A percentile compares a stretch with the other conserved stretches of the same genome.
These are phyloP conservation scores for Floccularia luteovirens DNA, from an alignment of 768 basidiomycete species.

Conservation along the genomic window DNA sequence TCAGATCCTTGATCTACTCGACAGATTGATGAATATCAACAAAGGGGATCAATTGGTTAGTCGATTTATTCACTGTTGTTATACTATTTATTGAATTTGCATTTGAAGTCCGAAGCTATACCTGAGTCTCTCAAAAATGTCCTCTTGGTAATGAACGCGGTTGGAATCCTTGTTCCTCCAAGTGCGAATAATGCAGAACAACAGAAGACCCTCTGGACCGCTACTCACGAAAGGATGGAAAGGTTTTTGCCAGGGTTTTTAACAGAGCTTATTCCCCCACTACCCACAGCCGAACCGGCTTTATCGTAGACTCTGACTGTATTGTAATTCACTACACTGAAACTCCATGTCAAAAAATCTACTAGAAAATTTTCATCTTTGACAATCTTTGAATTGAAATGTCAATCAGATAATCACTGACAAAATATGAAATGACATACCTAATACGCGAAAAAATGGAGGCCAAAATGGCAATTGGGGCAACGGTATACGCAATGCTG, in stretches of 20 bases:
- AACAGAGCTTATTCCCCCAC: slow-evolving; percentile 50
- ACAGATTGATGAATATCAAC: slow-evolving; percentile 83
- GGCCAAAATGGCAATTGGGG: slow-evolving; percentile 37
- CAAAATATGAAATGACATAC: slow-evolving; percentile 22
- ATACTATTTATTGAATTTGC: neutral
- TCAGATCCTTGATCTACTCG: slow-evolving; percentile 81
- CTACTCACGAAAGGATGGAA: slow-evolving; percentile 82
- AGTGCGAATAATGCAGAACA: slow-evolving; percentile 39
- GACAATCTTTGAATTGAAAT: slow-evolving; percentile 31
- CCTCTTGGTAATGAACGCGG: slow-evolving; percentile 91
- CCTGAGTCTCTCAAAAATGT: slow-evolving; percentile 97
- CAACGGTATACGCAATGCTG: slow-evolving; percentile 45
- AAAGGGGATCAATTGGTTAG: slow-evolving; percentile 82
- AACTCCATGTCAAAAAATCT: too few species aligned
- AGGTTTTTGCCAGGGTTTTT: slow-evolving; percentile 91
- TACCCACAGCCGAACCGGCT: slow-evolving; percentile 87
- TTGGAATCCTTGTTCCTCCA: slow-evolving; percentile 70
- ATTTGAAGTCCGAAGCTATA: slow-evolving; percentile 78
- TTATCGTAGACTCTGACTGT: slow-evolving; percentile 99
- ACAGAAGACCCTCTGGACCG: slow-evolving; percentile 73
- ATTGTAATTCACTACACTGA: too few species aligned
- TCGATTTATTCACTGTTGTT: slow-evolving; percentile 6
- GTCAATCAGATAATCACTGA: neutral
- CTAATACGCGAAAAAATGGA: slow-evolving; percentile 44
- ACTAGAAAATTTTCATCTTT: slow-evolving; percentile 55